Percentiles rank a stretch among this genome's conserved stretches.
These are phyloP conservation scores for Rhizopogon vulgaris DNA, from an alignment of 768 basidiomycete species.

Conservation along the genomic window DNA sequence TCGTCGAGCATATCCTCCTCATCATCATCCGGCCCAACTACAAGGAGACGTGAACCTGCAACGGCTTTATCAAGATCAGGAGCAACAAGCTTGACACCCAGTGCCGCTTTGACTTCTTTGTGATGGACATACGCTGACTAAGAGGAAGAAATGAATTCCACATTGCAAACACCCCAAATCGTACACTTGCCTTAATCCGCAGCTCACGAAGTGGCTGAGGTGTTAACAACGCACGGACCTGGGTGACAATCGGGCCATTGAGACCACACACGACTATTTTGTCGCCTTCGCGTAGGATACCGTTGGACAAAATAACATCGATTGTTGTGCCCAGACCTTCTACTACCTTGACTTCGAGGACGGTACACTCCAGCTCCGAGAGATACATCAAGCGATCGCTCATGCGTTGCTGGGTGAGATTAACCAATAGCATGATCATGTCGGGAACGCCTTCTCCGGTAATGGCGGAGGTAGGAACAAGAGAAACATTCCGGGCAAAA, in stretches of 20 bases:
- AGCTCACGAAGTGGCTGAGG: slow-evolving; percentile 95
- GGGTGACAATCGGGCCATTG: slow-evolving; percentile 95
- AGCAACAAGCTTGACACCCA: slow-evolving; percentile 93
- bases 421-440: slow-evolving; percentile 98
- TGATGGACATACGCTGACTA: slow-evolving; percentile 96
- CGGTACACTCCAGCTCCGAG: slow-evolving; percentile 94
- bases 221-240: slow-evolving; percentile 88
- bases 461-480: slow-evolving; percentile 96
- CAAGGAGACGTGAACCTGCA: slow-evolving; percentile 90
- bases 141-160: slow-evolving; percentile 3
- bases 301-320: slow-evolving; percentile 94
- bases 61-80: slow-evolving; percentile 97
- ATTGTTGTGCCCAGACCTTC: slow-evolving; percentile 98
- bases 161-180: background rate
- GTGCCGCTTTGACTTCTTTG: slow-evolving; percentile 93
- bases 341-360: slow-evolving; percentile 97
- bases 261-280: slow-evolving; percentile 94
- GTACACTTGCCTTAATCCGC: slow-evolving; percentile 74
- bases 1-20: slow-evolving; percentile 93
- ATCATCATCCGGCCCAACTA: slow-evolving; percentile 92
- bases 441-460: slow-evolving; percentile 98
- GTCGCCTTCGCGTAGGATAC: slow-evolving; percentile 86
- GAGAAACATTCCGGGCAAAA: slow-evolving; percentile 87
- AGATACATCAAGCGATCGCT: slow-evolving; percentile 97
- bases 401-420: slow-evolving; percentile 97